A percentile compares a stretch with the other conserved stretches of the same genome.
phyloP scores from a whole-genome alignment of 768 basidiomycete species.

The Harrya chromipes region DNA sequence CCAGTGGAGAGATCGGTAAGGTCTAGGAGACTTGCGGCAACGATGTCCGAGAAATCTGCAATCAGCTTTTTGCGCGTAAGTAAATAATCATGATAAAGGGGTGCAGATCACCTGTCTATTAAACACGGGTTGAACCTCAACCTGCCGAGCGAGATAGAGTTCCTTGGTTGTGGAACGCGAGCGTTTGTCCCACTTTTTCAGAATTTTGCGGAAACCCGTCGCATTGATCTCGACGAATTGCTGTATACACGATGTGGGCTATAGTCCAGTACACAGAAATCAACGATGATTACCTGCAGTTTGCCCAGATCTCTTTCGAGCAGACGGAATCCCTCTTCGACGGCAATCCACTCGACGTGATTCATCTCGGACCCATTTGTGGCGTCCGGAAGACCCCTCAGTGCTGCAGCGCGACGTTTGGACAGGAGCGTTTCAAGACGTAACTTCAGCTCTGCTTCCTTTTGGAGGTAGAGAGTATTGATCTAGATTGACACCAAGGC shows the following conservation, averaged over 20 bases:
- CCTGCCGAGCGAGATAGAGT: conserved; percentile 91
- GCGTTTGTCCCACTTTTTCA: conserved; percentile 98
- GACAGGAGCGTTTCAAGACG: conserved; percentile 91
- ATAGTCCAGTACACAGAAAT: conserved; percentile 6
- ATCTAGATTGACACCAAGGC: conserved; percentile 54
- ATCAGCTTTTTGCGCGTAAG: conserved; percentile 61
- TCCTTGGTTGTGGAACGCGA: conserved; percentile 96
- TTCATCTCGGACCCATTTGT: conserved; percentile 51
- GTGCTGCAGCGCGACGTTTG: conserved; percentile 83
- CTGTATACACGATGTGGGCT: conserved; percentile 39
- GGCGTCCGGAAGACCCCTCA: conserved; percentile 67
- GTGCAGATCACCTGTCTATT: conserved; percentile 74
- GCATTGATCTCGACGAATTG: conserved; percentile 98
- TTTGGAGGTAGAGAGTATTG: conserved; percentile 96
- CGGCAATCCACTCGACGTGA: conserved; percentile 91
- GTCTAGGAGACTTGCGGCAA: conserved; percentile 78
- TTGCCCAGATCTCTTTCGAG: conserved; percentile 94
- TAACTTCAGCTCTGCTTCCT: conserved; percentile 90
- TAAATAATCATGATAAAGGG: not conserved
- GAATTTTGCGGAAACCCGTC: conserved; percentile 92
- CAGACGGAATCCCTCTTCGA: conserved; percentile 93
- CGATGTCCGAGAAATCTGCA: conserved; percentile 90
- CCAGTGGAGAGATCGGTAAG: conserved; percentile 73
- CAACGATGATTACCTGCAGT: conserved; percentile 64
- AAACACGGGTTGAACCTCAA: conserved; percentile 98